A percentile compares a stretch with the other conserved stretches of the same genome.
Evolutionary conservation across 108 stramenopile genomes (phyloP).

Genomic region (Pseudonitzschia pungens): DNA sequence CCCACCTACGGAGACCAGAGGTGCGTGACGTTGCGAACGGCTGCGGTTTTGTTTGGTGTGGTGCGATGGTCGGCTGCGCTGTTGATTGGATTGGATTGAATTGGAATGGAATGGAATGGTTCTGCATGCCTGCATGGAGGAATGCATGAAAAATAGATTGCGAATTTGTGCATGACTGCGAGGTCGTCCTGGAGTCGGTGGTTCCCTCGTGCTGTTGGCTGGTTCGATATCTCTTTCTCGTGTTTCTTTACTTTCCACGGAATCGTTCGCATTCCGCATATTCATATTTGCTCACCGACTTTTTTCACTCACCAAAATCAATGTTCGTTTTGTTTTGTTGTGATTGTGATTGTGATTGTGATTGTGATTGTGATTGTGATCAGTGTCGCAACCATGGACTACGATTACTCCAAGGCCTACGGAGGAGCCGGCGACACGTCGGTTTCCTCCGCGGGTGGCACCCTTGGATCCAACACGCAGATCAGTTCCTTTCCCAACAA

Average conservation of each 20-base stretch:
- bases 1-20: constrained; percentile 67
- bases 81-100: too few species aligned
- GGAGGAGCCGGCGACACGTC: constrained; percentile 65
- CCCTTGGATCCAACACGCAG: constrained; percentile 64
- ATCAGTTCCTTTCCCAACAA: constrained; percentile 37
- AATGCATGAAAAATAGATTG: too few species aligned
- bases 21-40: constrained; percentile 29
- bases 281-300: background rate
- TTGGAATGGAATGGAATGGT: too few species aligned
- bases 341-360: too few species aligned
- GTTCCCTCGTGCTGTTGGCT: background rate
- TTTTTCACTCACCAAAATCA: background rate
- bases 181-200: background rate
- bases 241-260: background rate
- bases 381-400: constrained; percentile 80
- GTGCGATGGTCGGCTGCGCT: too few species aligned
- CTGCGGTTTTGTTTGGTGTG: background rate
- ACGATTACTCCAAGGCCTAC: constrained; percentile 86
- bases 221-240: constrained; percentile 2
- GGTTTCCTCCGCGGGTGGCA: constrained; percentile 76
- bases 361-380: too few species aligned
- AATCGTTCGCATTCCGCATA: background rate
- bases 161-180: too few species aligned
- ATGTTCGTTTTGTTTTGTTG: constrained; percentile 9
- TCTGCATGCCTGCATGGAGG: background rate